These are phyloP conservation scores for Sordaria brevicollis DNA, from an alignment of 495 filamentous ascomycete species.

Conservation along the genomic window DNA sequence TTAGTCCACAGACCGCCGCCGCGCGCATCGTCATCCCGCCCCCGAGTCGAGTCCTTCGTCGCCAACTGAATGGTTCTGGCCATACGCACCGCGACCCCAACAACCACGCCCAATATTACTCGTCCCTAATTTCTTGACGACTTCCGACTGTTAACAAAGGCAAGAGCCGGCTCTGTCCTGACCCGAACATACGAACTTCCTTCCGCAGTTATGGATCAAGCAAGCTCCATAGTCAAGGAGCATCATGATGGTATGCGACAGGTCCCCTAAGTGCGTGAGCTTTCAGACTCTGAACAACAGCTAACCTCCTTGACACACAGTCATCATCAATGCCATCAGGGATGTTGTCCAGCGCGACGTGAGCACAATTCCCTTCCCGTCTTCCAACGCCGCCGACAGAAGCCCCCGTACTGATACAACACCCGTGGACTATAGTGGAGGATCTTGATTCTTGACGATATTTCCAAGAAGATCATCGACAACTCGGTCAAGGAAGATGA, in stretches of 20 bases:
- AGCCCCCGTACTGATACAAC: slow-evolving; percentile 3
- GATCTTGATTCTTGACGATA: slow-evolving; percentile 78
- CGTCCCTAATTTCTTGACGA: background rate
- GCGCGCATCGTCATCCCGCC: background rate
- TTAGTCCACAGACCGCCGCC: background rate
- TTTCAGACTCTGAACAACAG: background rate
- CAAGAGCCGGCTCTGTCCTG: slow-evolving; percentile 8
- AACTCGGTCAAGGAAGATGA: slow-evolving; percentile 88
- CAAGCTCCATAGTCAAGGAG: slow-evolving; percentile 26
- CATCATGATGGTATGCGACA: slow-evolving; percentile 21
- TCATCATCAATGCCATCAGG: slow-evolving; percentile 43
- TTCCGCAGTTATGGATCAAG: slow-evolving; percentile 17
- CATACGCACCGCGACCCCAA: background rate
- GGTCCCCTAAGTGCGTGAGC: background rate
- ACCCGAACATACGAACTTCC: background rate
- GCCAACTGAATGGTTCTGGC: background rate
- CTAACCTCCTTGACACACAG: slow-evolving; percentile 1
- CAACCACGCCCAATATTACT: background rate
- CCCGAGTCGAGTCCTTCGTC: background rate
- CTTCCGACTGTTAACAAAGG: background rate
- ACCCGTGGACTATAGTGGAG: slow-evolving; percentile 61
- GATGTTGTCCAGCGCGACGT: slow-evolving; percentile 45
- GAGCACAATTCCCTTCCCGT: slow-evolving; percentile 17
- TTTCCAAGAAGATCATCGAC: slow-evolving; percentile 69
- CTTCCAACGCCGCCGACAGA: background rate